Base-by-base conservation (phyloP, 106 monocot species). In the Phalaenopsis equestris region DNA sequence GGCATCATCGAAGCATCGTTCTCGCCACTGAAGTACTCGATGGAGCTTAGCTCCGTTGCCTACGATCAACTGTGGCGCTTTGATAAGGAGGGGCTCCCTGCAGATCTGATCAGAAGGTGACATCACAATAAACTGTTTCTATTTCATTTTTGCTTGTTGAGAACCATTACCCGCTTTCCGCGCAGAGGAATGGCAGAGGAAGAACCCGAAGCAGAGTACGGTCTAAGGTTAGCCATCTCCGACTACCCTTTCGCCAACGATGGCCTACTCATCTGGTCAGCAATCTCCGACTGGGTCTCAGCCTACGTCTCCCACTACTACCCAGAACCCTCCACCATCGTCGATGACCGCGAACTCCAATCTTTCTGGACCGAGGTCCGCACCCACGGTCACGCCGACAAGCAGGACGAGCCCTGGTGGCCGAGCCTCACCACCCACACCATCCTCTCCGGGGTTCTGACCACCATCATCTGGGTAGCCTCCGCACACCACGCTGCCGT, bases 341-440 rank as follows among this genome's bases (percentile, higher is more conserved):
- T 36, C 45, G 67, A 82, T 6, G 97, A 94, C 87, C 3, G 24
- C 4, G 97, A 97, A 81, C 83, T 97, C 43, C 90, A 92, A 42
- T 82, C 42, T 0, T 97, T 87, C 89, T 97, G 89, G 90, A 70
- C 78, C 1, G 96, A 94, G 75, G 80, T 90, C 47, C 75, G 90
- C 4, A 86, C 77, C 36, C 72, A 70, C 19, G 96, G 96, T n/a
- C 96, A 97, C 74, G 90, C 38, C 0, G 96, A 97, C 84, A 92
- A 92, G 83, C 84, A 86, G 75, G 83, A 91, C 75, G 94, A 89
- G 82, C 89, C 89, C 6, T 94, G 94, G 91, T 97, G 96, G 96
- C 94, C 96, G 16, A 47, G 4, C 9, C 57, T 92, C 41, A 82
- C 81, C 0, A 82, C 57, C 0, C 78, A 68, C 1, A 80, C 82